Evolutionary conservation across 164 flowering plant genomes (phyloP), one percentile per base, ranked within the genome.

Genomic region (Pachysandra terminalis): DNA sequence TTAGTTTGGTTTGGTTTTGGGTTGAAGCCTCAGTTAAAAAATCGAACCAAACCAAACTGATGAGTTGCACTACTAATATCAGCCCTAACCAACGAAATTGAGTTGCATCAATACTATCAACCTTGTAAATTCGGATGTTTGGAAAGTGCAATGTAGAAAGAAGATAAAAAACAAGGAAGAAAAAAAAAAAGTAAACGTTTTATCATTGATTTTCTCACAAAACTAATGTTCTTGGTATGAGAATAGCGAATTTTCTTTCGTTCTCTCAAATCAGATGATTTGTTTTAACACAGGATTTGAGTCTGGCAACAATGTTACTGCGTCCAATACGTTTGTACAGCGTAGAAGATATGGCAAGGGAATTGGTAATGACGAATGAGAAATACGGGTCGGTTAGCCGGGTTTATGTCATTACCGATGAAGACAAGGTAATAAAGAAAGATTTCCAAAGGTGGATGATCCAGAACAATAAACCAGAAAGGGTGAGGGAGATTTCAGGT

Each of bases 341-440:
- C 28, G 7, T 19, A 12, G 64, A 64, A 45, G 73, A 76, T 3
- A 1, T 69, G 55, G 22, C 24, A 5, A 32, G 48, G 13, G 41
- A 54, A 24, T 32, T 14, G 15, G 53, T 41, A 22, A 7, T 72
- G 37, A 19, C 76, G 3, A 22, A 40, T 9, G 62, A 74, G 28
- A 75, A 66, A 22, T 78, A 74, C 23, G 75, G 78, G 22, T 57
- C 66, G 3, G 73, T 75, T 5, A 40, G 21, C 14, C 68, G 73
- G 58, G 66, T 69, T 65, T 78, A 54, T 32, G 14, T 78, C 1
- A 15, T 74, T 7, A 32, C 59, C 41, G 61, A 61, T 15, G 62
- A 78, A 58, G 73, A 74, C 24, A 19, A 63, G 23, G 19, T 55
- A 5, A 15, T 65, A 4, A 5, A 52, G 17, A 45, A 62, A 61